Conservation (phyloP, 208 protist genomes). For the Leishmania amazonensis region DNA sequence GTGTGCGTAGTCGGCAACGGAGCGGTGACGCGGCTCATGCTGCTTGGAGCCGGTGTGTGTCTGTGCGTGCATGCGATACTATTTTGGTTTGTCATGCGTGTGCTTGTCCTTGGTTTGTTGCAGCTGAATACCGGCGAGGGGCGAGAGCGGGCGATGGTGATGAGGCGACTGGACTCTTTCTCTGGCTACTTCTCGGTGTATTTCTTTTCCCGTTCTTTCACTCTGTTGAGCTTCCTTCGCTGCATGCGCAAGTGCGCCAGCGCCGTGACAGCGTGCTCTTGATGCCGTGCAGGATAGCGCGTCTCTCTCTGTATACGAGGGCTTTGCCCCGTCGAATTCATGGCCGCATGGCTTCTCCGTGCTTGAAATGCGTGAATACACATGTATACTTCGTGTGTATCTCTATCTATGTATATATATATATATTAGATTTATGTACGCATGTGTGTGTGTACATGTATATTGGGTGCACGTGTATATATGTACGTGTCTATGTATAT, state of each 20-base stretch:
- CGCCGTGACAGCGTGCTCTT: neutral
- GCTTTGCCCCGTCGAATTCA: neutral
- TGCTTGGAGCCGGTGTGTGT: neutral
- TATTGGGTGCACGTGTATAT: too few species aligned
- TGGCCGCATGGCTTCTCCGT: neutral
- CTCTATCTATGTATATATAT: too few species aligned
- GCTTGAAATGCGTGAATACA: neutral
- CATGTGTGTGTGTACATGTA: too few species aligned
- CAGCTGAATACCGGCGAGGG: neutral
- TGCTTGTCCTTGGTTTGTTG: neutral
- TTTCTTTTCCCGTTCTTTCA: slow-evolving; percentile 2
- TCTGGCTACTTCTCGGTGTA: neutral
- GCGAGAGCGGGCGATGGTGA: neutral
- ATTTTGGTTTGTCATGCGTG: neutral
- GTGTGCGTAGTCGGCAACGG: neutral
- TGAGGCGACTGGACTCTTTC: neutral
- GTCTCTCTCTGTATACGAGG: neutral
- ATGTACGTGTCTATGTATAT: slow-evolving; percentile 1
- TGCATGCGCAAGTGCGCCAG: neutral
- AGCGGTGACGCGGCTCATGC: neutral
- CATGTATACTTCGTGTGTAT: too few species aligned
- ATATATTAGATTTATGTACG: too few species aligned
- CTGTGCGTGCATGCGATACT: neutral
- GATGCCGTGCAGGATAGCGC: neutral
- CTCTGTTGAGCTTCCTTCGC: neutral